Evolutionary conservation across 345 rosid species (phyloP).

Genomic region (Punica granatum): DNA sequence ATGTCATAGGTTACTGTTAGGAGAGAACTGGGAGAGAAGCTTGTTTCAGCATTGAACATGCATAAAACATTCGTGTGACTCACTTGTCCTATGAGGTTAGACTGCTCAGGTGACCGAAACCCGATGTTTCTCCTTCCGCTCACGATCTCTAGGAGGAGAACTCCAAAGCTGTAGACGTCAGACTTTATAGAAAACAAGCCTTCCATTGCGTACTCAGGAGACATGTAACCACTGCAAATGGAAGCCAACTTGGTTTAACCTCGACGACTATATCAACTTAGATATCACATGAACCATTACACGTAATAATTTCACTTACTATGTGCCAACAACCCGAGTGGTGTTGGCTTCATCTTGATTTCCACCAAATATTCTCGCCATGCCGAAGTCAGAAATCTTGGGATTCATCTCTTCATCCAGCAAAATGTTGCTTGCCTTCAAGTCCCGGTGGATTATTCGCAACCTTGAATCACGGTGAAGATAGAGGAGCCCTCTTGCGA

Average conservation of each 20-base stretch:
- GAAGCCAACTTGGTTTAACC: neutral
- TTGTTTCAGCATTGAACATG: neutral
- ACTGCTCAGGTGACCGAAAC: constrained; percentile 28
- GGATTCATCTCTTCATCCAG: constrained; percentile 71
- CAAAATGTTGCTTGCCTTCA: constrained; percentile 62
- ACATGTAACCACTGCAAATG: constrained; percentile 56
- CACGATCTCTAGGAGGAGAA: constrained; percentile 52
- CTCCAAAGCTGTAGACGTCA: constrained; percentile 70
- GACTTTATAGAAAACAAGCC: constrained; percentile 65
- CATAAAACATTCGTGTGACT: constrained; percentile 14
- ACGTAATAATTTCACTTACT: constrained; percentile 24
- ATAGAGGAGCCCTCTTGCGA: constrained; percentile 72
- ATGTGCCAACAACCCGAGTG: constrained; percentile 54
- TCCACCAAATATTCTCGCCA: constrained; percentile 55
- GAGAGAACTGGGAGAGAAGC: neutral
- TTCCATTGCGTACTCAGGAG: constrained; percentile 79
- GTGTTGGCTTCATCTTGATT: constrained; percentile 54
- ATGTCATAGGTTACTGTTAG: neutral
- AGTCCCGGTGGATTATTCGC: constrained; percentile 62
- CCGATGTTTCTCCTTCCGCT: constrained; percentile 48
- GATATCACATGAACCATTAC: no score
- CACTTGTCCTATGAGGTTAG: constrained; percentile 46
- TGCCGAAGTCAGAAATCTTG: constrained; percentile 69
- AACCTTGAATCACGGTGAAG: constrained; percentile 68
- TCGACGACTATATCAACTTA: neutral